Base-by-base conservation (phyloP, 2,329 filamentous ascomycete species). In the Penicillium sclerotigenum region DNA sequence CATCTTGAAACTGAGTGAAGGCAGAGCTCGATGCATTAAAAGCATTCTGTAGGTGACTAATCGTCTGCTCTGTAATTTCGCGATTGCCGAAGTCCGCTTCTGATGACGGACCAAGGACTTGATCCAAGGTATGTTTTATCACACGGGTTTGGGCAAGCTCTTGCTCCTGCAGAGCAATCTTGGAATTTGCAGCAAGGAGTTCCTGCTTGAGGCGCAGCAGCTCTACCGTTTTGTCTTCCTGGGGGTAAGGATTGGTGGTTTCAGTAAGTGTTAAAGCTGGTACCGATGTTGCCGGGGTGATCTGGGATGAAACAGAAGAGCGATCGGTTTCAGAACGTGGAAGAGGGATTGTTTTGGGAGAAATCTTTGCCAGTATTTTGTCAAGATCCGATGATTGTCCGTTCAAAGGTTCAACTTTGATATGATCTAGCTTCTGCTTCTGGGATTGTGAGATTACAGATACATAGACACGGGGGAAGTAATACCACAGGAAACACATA, bases 101-200 rank as follows among this genome's bases (percentile, higher is more conserved):
- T 29, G 80, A 82, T 7, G 80, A 76, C 56, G 81, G 75, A 14
- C 80, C 80, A 61, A 84, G 75, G 50, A 79, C 78, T 64, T 86
- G 82, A 57, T 86, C 82, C 61, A 86, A 74, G 20, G 83, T 86
- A 63, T 85, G 81, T 65, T 83, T 83, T 55, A 83, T 82, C 47
- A 84, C 80, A 40, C 82, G 81, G 13, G 79, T 82, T 65, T 85
- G 82, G 47, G 82, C 81, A 56, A 86, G 75, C 70, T 86, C 83
- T 58, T 85, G 79, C 59, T 84, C 82, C 72, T 86, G 84, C 56
- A 82, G 75, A 54, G 80, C 80, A 66, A 86, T 81, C 62, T 81
- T 80, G 54, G 81, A 80, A 59, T 80, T 82, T 29, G 83, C 82
- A 53, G 76, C 78, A 55, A 80, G 75, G 20, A 87, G 74, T 65